Evolutionary conservation across 345 rosid genomes (phyloP), one percentile per base, ranked within the genome.

Genomic region (Turritis glabra): DNA sequence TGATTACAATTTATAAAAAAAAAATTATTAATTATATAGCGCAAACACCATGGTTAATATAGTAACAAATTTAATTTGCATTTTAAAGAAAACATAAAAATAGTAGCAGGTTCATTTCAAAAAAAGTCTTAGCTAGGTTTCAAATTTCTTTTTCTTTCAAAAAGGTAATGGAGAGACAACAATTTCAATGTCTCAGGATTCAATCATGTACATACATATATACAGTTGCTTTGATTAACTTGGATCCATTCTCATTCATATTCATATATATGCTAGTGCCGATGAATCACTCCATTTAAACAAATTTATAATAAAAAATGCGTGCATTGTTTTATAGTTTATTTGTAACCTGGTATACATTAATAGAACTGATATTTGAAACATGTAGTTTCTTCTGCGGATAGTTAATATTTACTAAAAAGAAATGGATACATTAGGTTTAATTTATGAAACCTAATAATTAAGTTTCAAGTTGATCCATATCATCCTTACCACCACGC

Each of bases 201-300:
- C 30, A 29, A 30, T 18, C 18, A 33, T 12, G 11, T 26, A 33
- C 43, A 17, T 17, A 30, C 22, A 10, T 27, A 17, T 12, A 2
- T 46, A 18, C 18, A 9, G 8, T 30, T 38, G 22, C 4, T 72
- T 62, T 51, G 30, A 18, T 47, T 70, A 59, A 58, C 5, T 33
- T 23, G 59, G 75, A 71, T 62, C 50, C 13, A 48, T 15, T 22
- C 23, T 50, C 58, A 66, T 46, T 47, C 13, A 32, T 32, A n/a
- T n/a, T n/a, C n/a, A n/a, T n/a, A n/a, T n/a, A 12, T 43, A 63
- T 3, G 25, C n/a, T 7, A 40, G 59, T 26, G 7, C 21, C 17
- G 30, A 5, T 26, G 54, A 44, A 48, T 18, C 35, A 38, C 15
- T 48, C 50, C 21, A 43, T 33, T 12, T 60, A 50, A 37, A 37